Evolutionary conservation across 768 basidiomycete species (phyloP).

Genomic region (Terana coerulea): DNA sequence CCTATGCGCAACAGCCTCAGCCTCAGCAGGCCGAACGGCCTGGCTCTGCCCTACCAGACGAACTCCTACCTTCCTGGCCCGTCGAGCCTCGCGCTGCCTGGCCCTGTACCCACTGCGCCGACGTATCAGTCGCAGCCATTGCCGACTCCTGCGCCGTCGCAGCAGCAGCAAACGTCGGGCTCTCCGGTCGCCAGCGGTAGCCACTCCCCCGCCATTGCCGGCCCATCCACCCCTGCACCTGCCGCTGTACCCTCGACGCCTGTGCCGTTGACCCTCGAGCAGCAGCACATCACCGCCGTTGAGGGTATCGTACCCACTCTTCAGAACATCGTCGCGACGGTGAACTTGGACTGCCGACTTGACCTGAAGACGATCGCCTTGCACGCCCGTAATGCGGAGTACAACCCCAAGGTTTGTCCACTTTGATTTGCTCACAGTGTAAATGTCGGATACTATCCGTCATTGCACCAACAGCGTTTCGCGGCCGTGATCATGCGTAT

Average conservation of each 20-base stretch:
- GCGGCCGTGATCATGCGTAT: conserved; percentile 99
- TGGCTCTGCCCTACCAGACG: conserved; percentile 47
- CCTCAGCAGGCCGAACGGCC: conserved; percentile 39
- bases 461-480: conserved; percentile 83
- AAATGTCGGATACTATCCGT: conserved; percentile 57
- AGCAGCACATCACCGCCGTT: conserved; percentile 93
- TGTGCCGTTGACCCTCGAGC: conserved; percentile 76
- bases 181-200: conserved; percentile 11
- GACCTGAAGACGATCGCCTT: conserved; percentile 98
- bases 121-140: conserved; percentile 20
- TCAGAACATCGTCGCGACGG: conserved; percentile 99
- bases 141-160: conserved; percentile 2
- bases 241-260: conserved; percentile 63
- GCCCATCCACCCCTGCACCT: conserved; percentile 51
- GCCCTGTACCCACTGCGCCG: conserved; percentile 51
- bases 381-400: conserved; percentile 98
- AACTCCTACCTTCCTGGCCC: conserved; percentile 44
- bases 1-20: conserved; percentile 37
- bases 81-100: conserved; percentile 45
- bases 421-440: conserved; percentile 35
- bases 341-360: conserved; percentile 94
- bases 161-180: conserved; percentile 28
- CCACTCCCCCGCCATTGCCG: conserved; percentile 42
- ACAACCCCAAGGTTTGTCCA: conserved; percentile 97
- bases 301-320: conserved; percentile 99